Evolutionary conservation across 129 eudicot genomes (phyloP).

Genomic region (Helianthus tuberosus): DNA sequence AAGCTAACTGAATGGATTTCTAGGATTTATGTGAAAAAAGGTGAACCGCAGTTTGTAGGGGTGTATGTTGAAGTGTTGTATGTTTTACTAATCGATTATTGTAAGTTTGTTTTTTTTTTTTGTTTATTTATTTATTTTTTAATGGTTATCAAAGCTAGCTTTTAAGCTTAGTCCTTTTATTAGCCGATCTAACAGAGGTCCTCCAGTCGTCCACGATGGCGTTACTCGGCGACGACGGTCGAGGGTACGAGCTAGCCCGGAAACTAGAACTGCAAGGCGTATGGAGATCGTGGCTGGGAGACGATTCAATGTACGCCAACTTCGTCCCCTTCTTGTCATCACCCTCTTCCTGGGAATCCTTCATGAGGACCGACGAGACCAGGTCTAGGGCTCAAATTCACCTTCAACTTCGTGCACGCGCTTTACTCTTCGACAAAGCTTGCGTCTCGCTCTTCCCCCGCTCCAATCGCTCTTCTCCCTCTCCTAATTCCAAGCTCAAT

Average conservation of each 20-base stretch:
- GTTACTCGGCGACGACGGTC: slow-evolving; percentile 85
- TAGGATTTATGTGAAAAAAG: too few relatives aligned
- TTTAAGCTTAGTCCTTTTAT: too few relatives aligned
- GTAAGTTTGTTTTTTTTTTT: too few relatives aligned
- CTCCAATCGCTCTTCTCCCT: slow-evolving; percentile 30
- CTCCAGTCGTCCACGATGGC: slow-evolving; percentile 41
- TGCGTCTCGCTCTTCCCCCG: slow-evolving; percentile 53
- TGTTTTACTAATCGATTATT: too few relatives aligned
- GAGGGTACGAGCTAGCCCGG: slow-evolving; percentile 94
- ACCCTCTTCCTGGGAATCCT: slow-evolving; percentile 76
- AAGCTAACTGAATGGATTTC: too few relatives aligned
- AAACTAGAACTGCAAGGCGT: slow-evolving; percentile 80
- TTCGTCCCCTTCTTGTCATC: slow-evolving; percentile 68
- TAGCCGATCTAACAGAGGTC: not conserved
- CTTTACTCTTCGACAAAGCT: slow-evolving; percentile 94
- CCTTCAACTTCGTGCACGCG: slow-evolving; percentile 93
- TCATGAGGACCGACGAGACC: slow-evolving; percentile 57
- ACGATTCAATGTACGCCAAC: slow-evolving; percentile 62
- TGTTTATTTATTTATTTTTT: too few relatives aligned
- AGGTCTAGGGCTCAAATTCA: slow-evolving; percentile 68
- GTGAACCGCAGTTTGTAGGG: too few relatives aligned
- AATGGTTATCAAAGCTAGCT: too few relatives aligned
- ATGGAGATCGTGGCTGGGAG: slow-evolving; percentile 96
- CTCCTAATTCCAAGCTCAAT: slow-evolving; percentile 68
- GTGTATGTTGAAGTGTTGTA: too few relatives aligned